Evolutionary conservation across 192 early-diverging fungal species (phyloP), one percentile per base, ranked within the genome.

Genomic region (Spinellus fusiger): DNA sequence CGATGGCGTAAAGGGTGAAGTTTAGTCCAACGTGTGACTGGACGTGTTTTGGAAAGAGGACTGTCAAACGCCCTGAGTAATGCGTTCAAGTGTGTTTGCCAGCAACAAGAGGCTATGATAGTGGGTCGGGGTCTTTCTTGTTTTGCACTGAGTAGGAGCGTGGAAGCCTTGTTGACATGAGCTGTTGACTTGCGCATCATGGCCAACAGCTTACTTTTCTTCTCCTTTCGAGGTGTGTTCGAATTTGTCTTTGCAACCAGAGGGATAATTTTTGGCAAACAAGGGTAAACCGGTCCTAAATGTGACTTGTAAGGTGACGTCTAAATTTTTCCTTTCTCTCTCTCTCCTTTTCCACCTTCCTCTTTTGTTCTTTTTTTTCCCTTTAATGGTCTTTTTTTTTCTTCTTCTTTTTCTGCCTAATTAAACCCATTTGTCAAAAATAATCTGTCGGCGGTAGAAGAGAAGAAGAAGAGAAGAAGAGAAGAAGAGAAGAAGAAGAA

Each of bases 121-220:
- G 33, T 13, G 9, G 23, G 48, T 25, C 26, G 47, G 12, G 32
- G 22, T 25, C 33, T 23, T 25, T 20, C 34, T 20, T 33, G 20
- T 34, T 12, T 18, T 33, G 54, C 23, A 22, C 32, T 35, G 37
- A 28, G 35, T 20, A 61, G 32, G 23, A 61, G 31, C 51, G 47
- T 61, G 16, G 59, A 61, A 33, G 34, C 59, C 49, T 61, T 31
- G 29, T 52, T 61, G n/a, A 61, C 20, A 51, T 61, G 59, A 35
- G 59, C 34, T 48, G 49, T 33, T 35, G 59, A 61, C 59, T 51
- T 61, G 48, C 49, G 59, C 59, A 61, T 61, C 40, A 18, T 44
- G n/a, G n/a, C n/a, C n/a, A n/a, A n/a, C n/a, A 58, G 26, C 26
- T 35, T 25, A 52, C 26, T 12, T 52, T 52, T 52, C 13, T 28